Evolutionary conservation across 1,284 basidiomycete species (phyloP).

Genomic region (Mycena citricolor): DNA sequence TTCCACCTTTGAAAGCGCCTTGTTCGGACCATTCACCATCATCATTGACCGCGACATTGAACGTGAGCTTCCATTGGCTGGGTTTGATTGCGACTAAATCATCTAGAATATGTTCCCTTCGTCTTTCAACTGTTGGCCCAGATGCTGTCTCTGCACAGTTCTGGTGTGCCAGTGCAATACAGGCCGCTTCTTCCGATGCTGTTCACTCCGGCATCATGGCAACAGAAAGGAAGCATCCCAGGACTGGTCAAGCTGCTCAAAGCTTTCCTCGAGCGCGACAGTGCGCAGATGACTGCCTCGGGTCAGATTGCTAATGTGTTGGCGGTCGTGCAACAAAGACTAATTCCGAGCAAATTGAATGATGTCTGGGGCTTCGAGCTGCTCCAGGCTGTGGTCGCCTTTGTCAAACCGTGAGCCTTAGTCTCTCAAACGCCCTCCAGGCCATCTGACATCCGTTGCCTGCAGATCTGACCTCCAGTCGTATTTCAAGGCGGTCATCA

Average conservation of each 20-base stretch:
- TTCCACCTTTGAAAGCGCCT: slow-evolving; percentile 73
- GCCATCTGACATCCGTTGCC: neutral
- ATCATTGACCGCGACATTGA: slow-evolving; percentile 93
- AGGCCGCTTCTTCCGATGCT: slow-evolving; percentile 80
- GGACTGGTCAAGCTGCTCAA: slow-evolving; percentile 88
- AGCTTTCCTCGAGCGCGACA: slow-evolving; percentile 80
- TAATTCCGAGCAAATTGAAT: slow-evolving; percentile 87
- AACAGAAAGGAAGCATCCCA: slow-evolving; percentile 94
- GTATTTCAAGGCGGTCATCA: slow-evolving; percentile 78
- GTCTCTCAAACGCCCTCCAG: neutral
- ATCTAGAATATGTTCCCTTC: slow-evolving; percentile 91
- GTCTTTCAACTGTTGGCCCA: slow-evolving; percentile 97
- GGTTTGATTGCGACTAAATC: neutral
- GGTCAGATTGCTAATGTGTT: slow-evolving; percentile 81
- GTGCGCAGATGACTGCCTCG: slow-evolving; percentile 64
- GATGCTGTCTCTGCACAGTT: slow-evolving; percentile 84
- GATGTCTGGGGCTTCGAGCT: slow-evolving; percentile 93
- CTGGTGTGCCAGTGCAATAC: slow-evolving; percentile 75
- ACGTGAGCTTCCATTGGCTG: slow-evolving; percentile 52
- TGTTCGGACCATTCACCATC: slow-evolving; percentile 88
- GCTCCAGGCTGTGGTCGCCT: slow-evolving; percentile 73
- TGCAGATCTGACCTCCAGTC: slow-evolving; percentile 64
- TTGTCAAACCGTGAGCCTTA: slow-evolving; percentile 69
- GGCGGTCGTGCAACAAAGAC: slow-evolving; percentile 87
- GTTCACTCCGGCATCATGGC: slow-evolving; percentile 87